Percentiles rank a stretch among this genome's conserved stretches.
phyloP scores from a whole-genome alignment of 2,329 filamentous ascomycete species.

The Zasmidium cellare region DNA sequence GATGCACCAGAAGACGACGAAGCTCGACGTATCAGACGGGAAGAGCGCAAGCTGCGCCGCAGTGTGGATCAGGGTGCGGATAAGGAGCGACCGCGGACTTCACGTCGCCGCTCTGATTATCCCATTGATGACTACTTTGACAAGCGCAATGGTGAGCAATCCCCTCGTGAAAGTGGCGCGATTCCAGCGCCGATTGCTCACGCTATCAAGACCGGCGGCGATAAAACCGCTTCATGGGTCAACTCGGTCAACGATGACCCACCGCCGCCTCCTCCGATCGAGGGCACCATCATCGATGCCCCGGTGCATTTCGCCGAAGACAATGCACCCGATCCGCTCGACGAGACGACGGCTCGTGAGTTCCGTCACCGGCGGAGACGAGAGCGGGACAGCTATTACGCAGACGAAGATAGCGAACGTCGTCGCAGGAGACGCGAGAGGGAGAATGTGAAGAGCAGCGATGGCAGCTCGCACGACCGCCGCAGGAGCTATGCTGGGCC shows the following conservation, averaged over 20 bases:
- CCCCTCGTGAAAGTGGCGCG: constrained; percentile 14
- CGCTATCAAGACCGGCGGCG: constrained; percentile 36
- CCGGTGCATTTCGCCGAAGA: constrained; percentile 32
- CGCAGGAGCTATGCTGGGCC: constrained; percentile 31
- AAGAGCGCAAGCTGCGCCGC: constrained; percentile 45
- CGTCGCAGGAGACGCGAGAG: constrained; percentile 14
- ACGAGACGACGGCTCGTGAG: constrained; percentile 34
- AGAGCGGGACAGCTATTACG: constrained; percentile 23
- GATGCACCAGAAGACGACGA: constrained; percentile 35
- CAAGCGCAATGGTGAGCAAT: constrained; percentile 41
- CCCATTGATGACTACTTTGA: constrained; percentile 47
- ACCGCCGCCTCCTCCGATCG: constrained; percentile 46
- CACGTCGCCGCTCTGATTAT: constrained; percentile 33
- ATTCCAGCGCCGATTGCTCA: constrained; percentile 27
- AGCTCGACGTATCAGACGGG: constrained; percentile 40
- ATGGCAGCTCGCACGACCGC: constrained; percentile 34
- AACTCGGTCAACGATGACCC: constrained; percentile 47
- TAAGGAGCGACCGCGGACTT: constrained; percentile 31
- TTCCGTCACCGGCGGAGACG: constrained; percentile 27
- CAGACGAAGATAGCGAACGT: constrained; percentile 8
- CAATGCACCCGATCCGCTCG: constrained; percentile 24
- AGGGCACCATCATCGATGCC: constrained; percentile 50
- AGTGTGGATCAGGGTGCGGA: constrained; percentile 36
- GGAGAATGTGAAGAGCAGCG: constrained; percentile 32
- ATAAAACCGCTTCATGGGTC: constrained; percentile 54